These are phyloP conservation scores for Amanita molliuscula DNA, from an alignment of 768 basidiomycete species.

Conservation along the genomic window DNA sequence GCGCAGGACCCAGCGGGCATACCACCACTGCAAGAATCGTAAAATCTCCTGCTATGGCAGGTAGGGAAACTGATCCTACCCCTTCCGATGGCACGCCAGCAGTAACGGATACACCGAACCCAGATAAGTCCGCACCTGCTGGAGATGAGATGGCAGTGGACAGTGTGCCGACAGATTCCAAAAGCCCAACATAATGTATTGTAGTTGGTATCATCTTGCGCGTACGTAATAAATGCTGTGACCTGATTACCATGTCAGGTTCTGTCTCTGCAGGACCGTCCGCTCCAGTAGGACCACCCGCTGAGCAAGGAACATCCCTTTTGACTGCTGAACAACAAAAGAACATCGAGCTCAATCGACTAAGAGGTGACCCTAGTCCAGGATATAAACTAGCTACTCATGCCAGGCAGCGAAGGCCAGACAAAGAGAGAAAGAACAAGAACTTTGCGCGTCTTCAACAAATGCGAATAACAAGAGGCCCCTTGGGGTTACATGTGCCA, in stretches of 20 bases:
- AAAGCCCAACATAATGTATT: neutral
- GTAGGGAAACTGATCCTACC: constrained; percentile 37
- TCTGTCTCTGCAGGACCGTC: neutral
- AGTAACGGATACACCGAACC: constrained; percentile 6
- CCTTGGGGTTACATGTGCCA: constrained; percentile 43
- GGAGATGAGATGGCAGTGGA: constrained; percentile 3
- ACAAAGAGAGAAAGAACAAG: constrained; percentile 57
- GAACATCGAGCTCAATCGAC: constrained; percentile 67
- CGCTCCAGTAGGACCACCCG: constrained; percentile 22
- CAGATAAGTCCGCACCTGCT: neutral
- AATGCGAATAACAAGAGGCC: constrained; percentile 77
- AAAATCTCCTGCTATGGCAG: constrained; percentile 12
- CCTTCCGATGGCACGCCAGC: constrained; percentile 17
- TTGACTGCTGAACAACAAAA: constrained; percentile 61
- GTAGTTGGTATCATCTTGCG: neutral
- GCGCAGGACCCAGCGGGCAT: constrained; percentile 69
- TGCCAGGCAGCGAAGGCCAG: constrained; percentile 54
- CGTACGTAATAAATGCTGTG: neutral
- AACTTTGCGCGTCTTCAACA: constrained; percentile 25
- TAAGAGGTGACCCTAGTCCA: constrained; percentile 43
- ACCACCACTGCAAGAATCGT: constrained; percentile 40
- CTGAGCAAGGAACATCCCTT: constrained; percentile 14
- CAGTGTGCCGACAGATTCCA: neutral
- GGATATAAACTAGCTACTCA: neutral
- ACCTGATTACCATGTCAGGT: neutral